Percentiles rank a stretch among this genome's conserved stretches.
These are phyloP conservation scores for Chalciporus sp. DNA, from an alignment of 1,284 basidiomycete species.

Conservation along the genomic window DNA sequence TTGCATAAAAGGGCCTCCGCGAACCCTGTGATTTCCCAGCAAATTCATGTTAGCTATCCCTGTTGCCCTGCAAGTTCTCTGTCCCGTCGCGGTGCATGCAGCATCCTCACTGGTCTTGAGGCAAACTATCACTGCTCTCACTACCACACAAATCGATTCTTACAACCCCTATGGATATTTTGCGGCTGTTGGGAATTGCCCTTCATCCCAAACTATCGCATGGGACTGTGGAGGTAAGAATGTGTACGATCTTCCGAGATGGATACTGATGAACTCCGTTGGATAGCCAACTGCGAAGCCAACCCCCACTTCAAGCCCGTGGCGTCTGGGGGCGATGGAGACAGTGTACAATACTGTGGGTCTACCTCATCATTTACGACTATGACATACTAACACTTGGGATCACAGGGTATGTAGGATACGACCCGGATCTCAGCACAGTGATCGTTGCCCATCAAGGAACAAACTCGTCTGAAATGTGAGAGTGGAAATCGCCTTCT, in stretches of 20 bases:
- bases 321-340: slow-evolving; percentile 65
- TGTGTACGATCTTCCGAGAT: neutral
- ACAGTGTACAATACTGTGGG: slow-evolving; percentile 51
- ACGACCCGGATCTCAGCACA: slow-evolving; percentile 33
- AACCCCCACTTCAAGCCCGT: slow-evolving; percentile 58
- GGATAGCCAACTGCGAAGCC: slow-evolving; percentile 53
- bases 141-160: slow-evolving; percentile 42
- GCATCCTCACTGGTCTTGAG: slow-evolving; percentile 29
- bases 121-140: slow-evolving; percentile 45
- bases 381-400: neutral
- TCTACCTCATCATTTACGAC: neutral
- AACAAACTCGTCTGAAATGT: slow-evolving; percentile 38
- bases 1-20: too few relatives aligned
- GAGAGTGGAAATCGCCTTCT: slow-evolving; percentile 4
- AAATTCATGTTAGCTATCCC: slow-evolving; percentile 23
- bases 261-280: neutral
- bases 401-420: slow-evolving; percentile 43
- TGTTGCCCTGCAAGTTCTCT: slow-evolving; percentile 19
- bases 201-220: slow-evolving; percentile 43
- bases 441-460: slow-evolving; percentile 43
- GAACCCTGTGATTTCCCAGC: too few relatives aligned
- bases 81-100: slow-evolving; percentile 18
- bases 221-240: slow-evolving; percentile 64
- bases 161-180: slow-evolving; percentile 60
- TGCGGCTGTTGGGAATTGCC: slow-evolving; percentile 60